Evolutionary conservation across 768 basidiomycete genomes (phyloP).

Genomic region (Mycena pura): DNA sequence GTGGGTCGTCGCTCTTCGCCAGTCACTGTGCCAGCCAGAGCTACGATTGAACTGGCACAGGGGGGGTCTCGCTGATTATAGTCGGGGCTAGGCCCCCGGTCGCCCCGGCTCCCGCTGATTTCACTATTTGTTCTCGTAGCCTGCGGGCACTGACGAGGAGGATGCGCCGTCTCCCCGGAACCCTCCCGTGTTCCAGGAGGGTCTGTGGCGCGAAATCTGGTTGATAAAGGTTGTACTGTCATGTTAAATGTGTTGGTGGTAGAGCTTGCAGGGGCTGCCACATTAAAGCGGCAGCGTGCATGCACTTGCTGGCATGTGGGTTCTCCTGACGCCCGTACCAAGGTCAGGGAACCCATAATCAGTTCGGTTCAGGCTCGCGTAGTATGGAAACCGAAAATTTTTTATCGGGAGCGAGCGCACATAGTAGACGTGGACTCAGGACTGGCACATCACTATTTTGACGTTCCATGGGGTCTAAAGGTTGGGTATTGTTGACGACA

Average conservation of each 20-base stretch:
- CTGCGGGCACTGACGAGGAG: constrained; percentile 5
- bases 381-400: too few species aligned
- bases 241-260: neutral
- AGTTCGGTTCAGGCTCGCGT: too few species aligned
- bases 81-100: too few species aligned
- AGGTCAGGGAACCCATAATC: too few species aligned
- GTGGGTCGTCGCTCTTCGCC: neutral
- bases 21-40: constrained; percentile 1
- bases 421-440: too few species aligned
- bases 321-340: too few species aligned
- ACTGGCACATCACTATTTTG: too few species aligned
- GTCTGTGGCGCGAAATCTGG: neutral
- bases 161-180: neutral
- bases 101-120: constrained; percentile 1
- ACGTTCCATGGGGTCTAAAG: too few species aligned
- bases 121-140: constrained; percentile 7
- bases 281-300: neutral
- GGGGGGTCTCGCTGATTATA: constrained; percentile 8
- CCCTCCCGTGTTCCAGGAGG: constrained; percentile 9
- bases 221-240: neutral
- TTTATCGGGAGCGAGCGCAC: too few species aligned
- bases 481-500: too few species aligned
- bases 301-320: neutral
- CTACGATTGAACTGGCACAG: neutral
- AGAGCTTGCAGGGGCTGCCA: neutral